phyloP scores from a whole-genome alignment of 2,329 filamentous ascomycete genomes.

The Fulvia fulva region DNA sequence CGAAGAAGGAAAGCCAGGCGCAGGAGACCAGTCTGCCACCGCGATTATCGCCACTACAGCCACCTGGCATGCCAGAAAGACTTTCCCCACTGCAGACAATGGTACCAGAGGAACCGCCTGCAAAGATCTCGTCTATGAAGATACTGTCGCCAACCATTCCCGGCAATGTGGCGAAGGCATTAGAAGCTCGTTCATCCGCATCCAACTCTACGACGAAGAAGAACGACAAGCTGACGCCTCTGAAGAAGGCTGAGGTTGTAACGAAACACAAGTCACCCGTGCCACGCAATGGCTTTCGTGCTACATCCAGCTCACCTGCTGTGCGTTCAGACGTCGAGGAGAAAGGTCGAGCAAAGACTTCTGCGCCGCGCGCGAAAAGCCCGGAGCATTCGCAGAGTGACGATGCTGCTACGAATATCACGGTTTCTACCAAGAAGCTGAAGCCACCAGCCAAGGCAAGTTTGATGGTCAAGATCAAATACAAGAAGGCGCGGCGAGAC shows the following conservation, averaged over 20 bases:
- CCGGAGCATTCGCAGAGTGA: conserved; percentile 20
- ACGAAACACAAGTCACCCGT: conserved; percentile 28
- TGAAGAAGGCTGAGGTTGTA: conserved; percentile 16
- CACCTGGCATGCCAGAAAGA: conserved; percentile 19
- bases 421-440: conserved; percentile 7
- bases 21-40: conserved; percentile 14
- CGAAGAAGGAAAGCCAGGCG: conserved; percentile 2
- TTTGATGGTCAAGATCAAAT: conserved; percentile 29
- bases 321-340: conserved; percentile 23
- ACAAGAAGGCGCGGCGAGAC: conserved; percentile 24
- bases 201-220: conserved; percentile 16
- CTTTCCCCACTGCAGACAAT: conserved; percentile 17
- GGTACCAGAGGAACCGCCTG: neutral
- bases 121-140: neutral
- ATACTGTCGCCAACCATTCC: conserved; percentile 56
- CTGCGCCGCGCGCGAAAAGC: conserved; percentile 9
- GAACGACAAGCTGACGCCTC: conserved; percentile 20
- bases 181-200: conserved; percentile 38
- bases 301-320: conserved; percentile 27
- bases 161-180: conserved; percentile 51
- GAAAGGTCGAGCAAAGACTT: conserved; percentile 9
- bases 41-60: conserved; percentile 18
- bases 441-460: conserved; percentile 9
- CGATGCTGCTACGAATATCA: conserved; percentile 17
- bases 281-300: conserved; percentile 29